Base-by-base conservation (phyloP, 164 flowering plant genomes). In the Piper longum region DNA sequence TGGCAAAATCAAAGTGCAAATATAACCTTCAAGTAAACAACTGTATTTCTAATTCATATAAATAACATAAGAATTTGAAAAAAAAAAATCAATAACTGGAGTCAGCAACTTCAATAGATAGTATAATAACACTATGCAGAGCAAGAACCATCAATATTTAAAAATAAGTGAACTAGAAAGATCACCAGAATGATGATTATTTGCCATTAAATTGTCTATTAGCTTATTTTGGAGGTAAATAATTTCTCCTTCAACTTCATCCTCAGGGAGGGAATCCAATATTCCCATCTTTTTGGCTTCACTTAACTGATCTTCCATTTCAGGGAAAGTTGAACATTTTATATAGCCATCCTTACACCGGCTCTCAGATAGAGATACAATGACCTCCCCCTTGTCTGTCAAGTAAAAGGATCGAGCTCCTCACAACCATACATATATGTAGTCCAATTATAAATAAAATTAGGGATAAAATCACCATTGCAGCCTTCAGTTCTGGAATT, bases 221-320 rank as follows among this genome's bases (percentile, higher is more conserved):
- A 95, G 79, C 73, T 70, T 78, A 60, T 81, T 80, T 80, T 88
- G 99, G 68, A 72, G 82, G 77, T 80, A 91, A 57, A 90, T 67
- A 43, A 95, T 78, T 71, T 87, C 89, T 61, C 95, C 97, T 75
- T 87, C 99, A 64, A 95, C 81, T 75, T 95, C 99, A 71, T 91
- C 95, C 58, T 73, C 81, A 16, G 97, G 95, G 64, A 84, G 80
- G 39, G 75, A 60, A 18, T 84, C 82, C 52, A 81, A 62, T 52
- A 85, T 56, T 59, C 81, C 85, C 78, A 74, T 54, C 18, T 70
- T 74, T 67, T 76, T 68, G 26, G 87, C 87, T 66, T 74, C 75
- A 51, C 52, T 75, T 75, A 84, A 72, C 73, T 77, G 79, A 56
- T 79, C 83, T 60, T 72, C 19, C 55, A 63, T 57, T 78, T 65